Base-by-base conservation (phyloP, 805 yeast species). In the Yamadazyma nakazawae region DNA sequence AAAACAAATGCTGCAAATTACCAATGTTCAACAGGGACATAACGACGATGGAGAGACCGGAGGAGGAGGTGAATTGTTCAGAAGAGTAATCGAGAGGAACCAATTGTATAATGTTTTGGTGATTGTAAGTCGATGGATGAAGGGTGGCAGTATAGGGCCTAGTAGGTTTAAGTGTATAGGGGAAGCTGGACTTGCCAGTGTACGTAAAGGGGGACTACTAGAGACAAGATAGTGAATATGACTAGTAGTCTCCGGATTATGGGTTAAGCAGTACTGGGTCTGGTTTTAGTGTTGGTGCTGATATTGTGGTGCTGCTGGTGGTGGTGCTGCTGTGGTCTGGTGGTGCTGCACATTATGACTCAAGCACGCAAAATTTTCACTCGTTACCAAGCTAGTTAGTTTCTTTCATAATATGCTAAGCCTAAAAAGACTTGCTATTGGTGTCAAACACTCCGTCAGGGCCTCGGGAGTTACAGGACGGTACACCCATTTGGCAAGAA, bases 51-150 rank as follows among this genome's bases (percentile, higher is more conserved):
- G 91, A 0, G 96, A 88, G 57, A 73, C 79, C 5, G 91, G 90
- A 1, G 85, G 91, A 0, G 96, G 94, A 0, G 59, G 70, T 13
- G 63, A 84, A 48, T 52, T 88, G 9, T 57, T 85, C 21, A 64
- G 64, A 46, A 78, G 79, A 10, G 58, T 85, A 3, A 52, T 86
- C 16, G 80, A 78, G 17, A 63, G 79, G 26, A 60, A 76, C 6
- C 64, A 75, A 34, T 45, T 81, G 11, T 62, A 73, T 3, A 82
- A 85, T 57, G 76, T 81, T 0, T 55, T 87, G 14, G 75, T 87
- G 0, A 81, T 87, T 24, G 94, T 85, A 0, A 78, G 87, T 0
- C 60, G 96, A 49, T 87, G 95, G 96, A 85, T 84, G 58, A 92
- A 92, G 1, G 95, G 96, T 0, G 72, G 74, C 0, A 87, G 86